phyloP scores from a whole-genome alignment of 106 monocot genomes.

The Xerophyta viscosa region DNA sequence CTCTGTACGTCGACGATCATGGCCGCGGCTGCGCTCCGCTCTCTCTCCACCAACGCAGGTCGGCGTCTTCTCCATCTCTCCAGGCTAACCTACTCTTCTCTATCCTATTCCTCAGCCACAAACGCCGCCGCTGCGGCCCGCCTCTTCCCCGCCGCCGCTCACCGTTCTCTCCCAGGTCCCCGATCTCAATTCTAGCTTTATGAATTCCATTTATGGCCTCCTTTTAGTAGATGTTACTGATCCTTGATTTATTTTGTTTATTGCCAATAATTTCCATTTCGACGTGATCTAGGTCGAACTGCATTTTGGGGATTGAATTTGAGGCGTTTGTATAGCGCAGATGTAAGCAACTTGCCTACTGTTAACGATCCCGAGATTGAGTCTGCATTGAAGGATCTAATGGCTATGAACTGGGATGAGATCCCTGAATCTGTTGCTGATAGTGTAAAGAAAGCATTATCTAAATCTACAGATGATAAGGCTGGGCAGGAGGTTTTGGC shows the following conservation, averaged over 20 bases:
- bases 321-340: conserved; percentile 31
- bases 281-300: conserved; percentile 9
- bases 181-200: too few relatives aligned
- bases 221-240: too few relatives aligned
- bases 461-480: conserved; percentile 70
- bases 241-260: not conserved
- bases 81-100: conserved; percentile 10
- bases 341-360: conserved; percentile 26
- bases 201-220: too few relatives aligned
- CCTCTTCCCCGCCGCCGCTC: not conserved
- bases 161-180: conserved; percentile 14
- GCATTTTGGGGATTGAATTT: conserved; percentile 13
- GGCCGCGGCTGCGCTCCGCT: conserved; percentile 3
- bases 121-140: not conserved
- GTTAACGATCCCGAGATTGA: conserved; percentile 65
- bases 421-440: conserved; percentile 53
- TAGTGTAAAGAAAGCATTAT: conserved; percentile 66
- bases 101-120: not conserved
- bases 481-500: conserved; percentile 58
- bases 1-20: not conserved
- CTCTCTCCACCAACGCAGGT: conserved; percentile 7
- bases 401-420: conserved; percentile 80
- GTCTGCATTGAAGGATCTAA: conserved; percentile 80
- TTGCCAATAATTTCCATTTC: not conserved
- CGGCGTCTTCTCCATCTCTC: conserved; percentile 8